Evolutionary conservation across 495 filamentous ascomycete species (phyloP).

Genomic region (Neurospora sp.): DNA sequence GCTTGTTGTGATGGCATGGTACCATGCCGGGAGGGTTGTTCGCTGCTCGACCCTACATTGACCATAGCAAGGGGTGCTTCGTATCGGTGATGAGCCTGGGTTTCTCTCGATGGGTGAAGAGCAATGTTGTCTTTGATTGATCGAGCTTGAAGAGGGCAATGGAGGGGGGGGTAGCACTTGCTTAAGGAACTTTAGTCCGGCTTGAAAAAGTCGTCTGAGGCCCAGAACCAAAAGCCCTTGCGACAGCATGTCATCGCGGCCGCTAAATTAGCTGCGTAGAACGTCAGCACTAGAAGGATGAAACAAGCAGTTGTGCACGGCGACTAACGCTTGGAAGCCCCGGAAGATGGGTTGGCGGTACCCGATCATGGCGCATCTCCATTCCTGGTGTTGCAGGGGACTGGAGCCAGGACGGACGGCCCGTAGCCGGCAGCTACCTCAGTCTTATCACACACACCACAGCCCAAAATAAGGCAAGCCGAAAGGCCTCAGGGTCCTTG

Average conservation of each 20-base stretch:
- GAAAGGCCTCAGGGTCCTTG: not conserved
- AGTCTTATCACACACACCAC: not conserved
- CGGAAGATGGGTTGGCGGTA: not conserved
- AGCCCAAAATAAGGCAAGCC: not conserved
- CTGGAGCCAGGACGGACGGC: not conserved
- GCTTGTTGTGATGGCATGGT: not conserved
- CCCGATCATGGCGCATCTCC: not conserved
- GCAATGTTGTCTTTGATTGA: not conserved
- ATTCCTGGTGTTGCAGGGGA: not conserved
- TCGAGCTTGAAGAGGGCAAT: not conserved
- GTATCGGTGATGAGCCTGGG: not conserved
- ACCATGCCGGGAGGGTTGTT: not conserved
- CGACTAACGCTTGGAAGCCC: not conserved
- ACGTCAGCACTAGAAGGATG: not conserved
- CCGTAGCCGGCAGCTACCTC: not conserved
- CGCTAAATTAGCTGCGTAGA: not conserved
- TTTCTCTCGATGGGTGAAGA: not conserved
- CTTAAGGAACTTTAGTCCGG: not conserved
- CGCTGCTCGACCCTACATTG: not conserved
- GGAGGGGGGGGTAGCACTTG: not conserved
- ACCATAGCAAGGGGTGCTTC: not conserved
- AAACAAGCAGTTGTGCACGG: not conserved
- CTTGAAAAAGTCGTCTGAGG: not conserved
- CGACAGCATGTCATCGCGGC: not conserved
- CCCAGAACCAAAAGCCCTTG: not conserved